phyloP scores from a whole-genome alignment of 2,329 filamentous ascomycete genomes.

The Colletotrichum sp. region DNA sequence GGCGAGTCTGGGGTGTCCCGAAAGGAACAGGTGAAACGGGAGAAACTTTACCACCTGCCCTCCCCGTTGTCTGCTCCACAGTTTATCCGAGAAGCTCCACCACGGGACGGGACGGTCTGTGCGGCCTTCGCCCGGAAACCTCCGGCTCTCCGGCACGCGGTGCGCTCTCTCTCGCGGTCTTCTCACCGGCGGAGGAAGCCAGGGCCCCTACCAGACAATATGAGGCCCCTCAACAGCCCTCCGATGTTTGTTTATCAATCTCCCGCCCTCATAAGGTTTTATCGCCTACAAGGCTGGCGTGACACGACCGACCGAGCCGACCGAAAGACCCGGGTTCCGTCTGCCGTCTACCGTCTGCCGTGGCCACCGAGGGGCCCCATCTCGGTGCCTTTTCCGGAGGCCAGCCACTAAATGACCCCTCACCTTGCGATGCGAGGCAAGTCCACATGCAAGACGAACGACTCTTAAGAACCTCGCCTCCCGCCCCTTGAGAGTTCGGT shows the following conservation, averaged over 20 bases:
- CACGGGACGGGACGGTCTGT: not conserved
- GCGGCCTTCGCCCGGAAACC: not conserved
- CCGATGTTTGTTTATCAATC: not conserved
- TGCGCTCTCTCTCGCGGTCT: not conserved
- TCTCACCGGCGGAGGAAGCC: not conserved
- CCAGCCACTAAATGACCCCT: not conserved
- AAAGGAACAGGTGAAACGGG: slow-evolving; percentile 10
- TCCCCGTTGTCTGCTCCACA: not conserved
- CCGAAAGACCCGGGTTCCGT: not conserved
- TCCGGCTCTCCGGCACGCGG: not conserved
- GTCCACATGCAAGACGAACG: not conserved
- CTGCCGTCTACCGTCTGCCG: not conserved
- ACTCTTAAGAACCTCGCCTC: not conserved
- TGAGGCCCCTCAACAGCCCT: not conserved
- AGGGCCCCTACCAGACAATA: not conserved
- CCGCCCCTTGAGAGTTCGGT: not conserved
- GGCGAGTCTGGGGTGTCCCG: not conserved
- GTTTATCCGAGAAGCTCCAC: not conserved
- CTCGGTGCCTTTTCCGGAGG: not conserved
- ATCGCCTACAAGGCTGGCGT: not conserved
- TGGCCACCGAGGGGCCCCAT: not conserved
- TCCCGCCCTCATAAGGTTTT: not conserved
- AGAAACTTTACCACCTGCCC: not conserved
- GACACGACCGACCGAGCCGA: not conserved
- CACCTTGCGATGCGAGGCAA: not conserved